Evolutionary conservation across 75 land plant genomes (phyloP), one percentile per base, ranked within the genome.

Genomic region (Azolla pinnata): DNA sequence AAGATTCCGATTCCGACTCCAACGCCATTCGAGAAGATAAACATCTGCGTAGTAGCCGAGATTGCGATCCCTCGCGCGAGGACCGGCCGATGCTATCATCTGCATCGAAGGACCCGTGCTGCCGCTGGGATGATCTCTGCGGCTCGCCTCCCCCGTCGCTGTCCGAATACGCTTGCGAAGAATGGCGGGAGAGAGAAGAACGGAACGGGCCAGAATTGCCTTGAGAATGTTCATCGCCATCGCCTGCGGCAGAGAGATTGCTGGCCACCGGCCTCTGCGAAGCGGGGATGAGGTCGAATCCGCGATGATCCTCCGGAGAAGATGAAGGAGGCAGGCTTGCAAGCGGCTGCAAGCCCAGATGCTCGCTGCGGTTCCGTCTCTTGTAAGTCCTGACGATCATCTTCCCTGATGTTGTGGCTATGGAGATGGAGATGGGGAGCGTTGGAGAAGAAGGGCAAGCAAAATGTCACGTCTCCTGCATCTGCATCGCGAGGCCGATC

Each of bases 321-420:
- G n/a, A n/a, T n/a, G n/a, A n/a, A n/a, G n/a, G n/a, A n/a, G n/a
- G n/a, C n/a, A n/a, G n/a, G n/a, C n/a, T n/a, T n/a, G n/a, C n/a
- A n/a, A n/a, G n/a, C n/a, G n/a, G n/a, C 14, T 32, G 58, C n/a
- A 59, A 71, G 25, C 65, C 70, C 25, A 59, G 29, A 2, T 47
- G 2, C 0, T 68, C 58, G 29, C 50, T 58, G 19, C 85, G 72
- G 49, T 68, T 83, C 35, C 90, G 68, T 31, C 90, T 71, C 31
- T 82, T 84, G 72, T 86, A 86, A 3, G 82, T 86, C 31, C 90
- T 53, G 35, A 83, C 83, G 44, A 86, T 80, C 90, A 86, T 86
- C n/a, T n/a, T n/a, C n/a, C n/a, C n/a, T n/a, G 47, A 17, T 32
- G 40, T n/a, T 19, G 2, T 38, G 49, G 17, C 49, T 46, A 23